A percentile compares a stretch with the other conserved stretches of the same genome.
phyloP scores from a whole-genome alignment of 192 early-diverging fungal species.

The Coemansia sp. region DNA sequence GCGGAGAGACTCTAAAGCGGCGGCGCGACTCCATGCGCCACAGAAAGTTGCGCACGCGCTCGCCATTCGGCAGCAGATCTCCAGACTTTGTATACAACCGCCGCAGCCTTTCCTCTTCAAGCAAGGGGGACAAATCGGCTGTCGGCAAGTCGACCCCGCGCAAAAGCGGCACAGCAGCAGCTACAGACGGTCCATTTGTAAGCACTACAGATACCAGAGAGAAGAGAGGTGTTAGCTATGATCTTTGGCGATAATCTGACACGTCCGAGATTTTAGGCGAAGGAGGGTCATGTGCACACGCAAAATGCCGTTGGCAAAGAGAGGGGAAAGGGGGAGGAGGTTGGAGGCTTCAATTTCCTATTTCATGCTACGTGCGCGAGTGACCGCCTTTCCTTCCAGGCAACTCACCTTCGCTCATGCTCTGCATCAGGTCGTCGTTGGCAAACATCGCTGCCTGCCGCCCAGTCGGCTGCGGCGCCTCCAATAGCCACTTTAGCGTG shows the following conservation, averaged over 20 bases:
- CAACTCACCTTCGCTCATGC: slow-evolving; percentile 28
- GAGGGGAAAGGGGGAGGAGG: too few relatives aligned
- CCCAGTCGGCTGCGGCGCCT: background rate
- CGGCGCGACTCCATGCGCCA: slow-evolving; percentile 42
- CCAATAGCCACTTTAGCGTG: background rate
- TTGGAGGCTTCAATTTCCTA: background rate
- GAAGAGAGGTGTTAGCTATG: background rate
- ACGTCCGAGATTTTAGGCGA: background rate
- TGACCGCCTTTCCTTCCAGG: background rate
- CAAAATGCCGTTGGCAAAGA: background rate
- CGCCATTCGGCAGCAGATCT: slow-evolving; percentile 30
- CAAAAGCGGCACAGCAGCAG: background rate
- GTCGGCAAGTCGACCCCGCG: background rate
- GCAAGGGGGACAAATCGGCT: background rate
- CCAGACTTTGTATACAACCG: slow-evolving; percentile 34
- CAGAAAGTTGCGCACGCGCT: slow-evolving; percentile 43
- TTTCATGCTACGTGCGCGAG: too few relatives aligned
- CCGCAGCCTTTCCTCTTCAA: slow-evolving; percentile 25
- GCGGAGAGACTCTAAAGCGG: background rate
- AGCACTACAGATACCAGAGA: slow-evolving; percentile 15
- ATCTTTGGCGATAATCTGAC: background rate
- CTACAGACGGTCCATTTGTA: slow-evolving; percentile 20
- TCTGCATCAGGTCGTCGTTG: slow-evolving; percentile 15
- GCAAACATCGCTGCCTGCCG: background rate
- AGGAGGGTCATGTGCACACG: slow-evolving; percentile 1